These are phyloP conservation scores for Rusavskia elegans DNA, from an alignment of 495 filamentous ascomycete species.

Conservation along the genomic window DNA sequence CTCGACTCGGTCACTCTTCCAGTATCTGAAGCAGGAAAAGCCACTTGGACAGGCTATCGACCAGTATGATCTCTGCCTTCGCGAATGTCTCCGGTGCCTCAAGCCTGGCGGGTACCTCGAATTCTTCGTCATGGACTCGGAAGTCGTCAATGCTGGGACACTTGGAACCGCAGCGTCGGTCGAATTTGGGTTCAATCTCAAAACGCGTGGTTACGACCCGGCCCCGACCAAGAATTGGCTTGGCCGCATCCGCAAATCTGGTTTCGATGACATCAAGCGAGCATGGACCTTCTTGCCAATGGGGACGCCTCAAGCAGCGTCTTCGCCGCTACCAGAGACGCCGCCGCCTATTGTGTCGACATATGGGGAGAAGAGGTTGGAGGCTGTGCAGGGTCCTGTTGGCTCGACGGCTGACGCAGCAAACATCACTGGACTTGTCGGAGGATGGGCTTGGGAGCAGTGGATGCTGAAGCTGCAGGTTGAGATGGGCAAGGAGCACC, in stretches of 20 bases:
- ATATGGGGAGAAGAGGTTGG: slow-evolving; percentile 24
- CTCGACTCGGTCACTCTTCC: slow-evolving; percentile 75
- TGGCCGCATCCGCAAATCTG: slow-evolving; percentile 49
- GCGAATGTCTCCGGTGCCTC: slow-evolving; percentile 76
- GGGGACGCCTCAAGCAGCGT: slow-evolving; percentile 42
- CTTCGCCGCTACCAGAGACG: slow-evolving; percentile 28
- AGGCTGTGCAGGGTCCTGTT: slow-evolving; percentile 49
- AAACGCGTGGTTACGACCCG: slow-evolving; percentile 77
- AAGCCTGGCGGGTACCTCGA: slow-evolving; percentile 89
- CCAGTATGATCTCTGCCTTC: slow-evolving; percentile 75
- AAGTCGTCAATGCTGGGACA: slow-evolving; percentile 69
- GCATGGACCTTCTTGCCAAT: slow-evolving; percentile 85
- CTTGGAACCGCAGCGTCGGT: slow-evolving; percentile 63
- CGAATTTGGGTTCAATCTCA: slow-evolving; percentile 79
- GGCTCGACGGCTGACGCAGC: slow-evolving; percentile 63
- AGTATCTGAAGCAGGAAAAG: slow-evolving; percentile 53
- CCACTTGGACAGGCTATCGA: slow-evolving; percentile 40
- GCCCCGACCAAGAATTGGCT: slow-evolving; percentile 66
- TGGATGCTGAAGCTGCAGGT: slow-evolving; percentile 79
- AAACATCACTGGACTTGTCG: slow-evolving; percentile 63
- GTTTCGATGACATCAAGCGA: slow-evolving; percentile 66
- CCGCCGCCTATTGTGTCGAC: slow-evolving; percentile 37
- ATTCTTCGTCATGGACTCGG: slow-evolving; percentile 75
- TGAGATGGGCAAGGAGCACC: slow-evolving; percentile 59
- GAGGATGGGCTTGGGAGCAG: slow-evolving; percentile 88